Percentiles rank a stretch among this genome's conserved stretches.
phyloP scores from a whole-genome alignment of 331 rosid genomes.

The Phaseolus coccineus region DNA sequence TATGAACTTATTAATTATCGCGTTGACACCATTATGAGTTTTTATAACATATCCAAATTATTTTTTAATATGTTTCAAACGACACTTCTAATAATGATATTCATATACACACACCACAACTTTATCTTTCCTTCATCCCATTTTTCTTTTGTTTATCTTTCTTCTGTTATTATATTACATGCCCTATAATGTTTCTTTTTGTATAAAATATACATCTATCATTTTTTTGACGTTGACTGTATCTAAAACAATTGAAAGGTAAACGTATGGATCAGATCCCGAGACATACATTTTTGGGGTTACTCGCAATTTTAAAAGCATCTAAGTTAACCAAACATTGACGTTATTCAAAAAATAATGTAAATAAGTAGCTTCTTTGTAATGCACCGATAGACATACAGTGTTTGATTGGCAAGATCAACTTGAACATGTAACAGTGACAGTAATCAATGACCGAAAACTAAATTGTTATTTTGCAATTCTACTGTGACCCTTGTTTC shows the following conservation, averaged over 20 bases:
- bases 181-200: background rate
- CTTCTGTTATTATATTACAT: background rate
- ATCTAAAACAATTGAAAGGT: background rate
- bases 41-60: slow-evolving; percentile 23
- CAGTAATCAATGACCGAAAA: background rate
- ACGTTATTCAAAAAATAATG: background rate
- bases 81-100: background rate
- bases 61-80: background rate
- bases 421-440: slow-evolving; percentile 11
- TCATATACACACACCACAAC: background rate
- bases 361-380: too few species aligned
- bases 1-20: background rate
- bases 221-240: too few species aligned
- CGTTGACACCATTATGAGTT: slow-evolving; percentile 1
- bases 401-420: background rate
- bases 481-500: background rate
- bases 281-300: slow-evolving; percentile 7
- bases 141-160: background rate
- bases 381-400: slow-evolving; percentile 11
- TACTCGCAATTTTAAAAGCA: background rate
- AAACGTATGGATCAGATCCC: slow-evolving; percentile 45
- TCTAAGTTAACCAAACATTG: background rate
- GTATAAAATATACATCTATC: too few species aligned
- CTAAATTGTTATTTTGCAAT: background rate
- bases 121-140: background rate